Conservation (phyloP, 2,329 filamentous ascomycete species). For the Microdochium trichocladiopsis region DNA sequence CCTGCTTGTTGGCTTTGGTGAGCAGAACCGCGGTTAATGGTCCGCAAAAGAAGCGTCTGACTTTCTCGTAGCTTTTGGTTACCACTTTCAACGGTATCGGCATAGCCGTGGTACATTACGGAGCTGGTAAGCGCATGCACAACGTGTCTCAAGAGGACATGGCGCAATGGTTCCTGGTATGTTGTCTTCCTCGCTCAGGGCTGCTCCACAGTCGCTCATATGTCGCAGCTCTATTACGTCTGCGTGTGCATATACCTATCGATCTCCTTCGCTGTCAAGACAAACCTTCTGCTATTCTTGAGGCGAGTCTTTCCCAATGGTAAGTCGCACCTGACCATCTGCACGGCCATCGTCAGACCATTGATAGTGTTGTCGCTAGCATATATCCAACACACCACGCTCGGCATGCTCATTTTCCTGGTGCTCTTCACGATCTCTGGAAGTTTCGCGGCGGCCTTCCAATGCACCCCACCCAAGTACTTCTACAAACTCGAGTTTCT, state of each 20-base stretch:
- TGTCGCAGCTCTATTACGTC: constrained; percentile 4
- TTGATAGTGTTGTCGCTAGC: background rate
- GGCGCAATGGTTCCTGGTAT: constrained; percentile 3
- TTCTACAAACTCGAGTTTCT: constrained; percentile 4
- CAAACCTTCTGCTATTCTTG: constrained; percentile 4
- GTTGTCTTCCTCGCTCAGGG: background rate
- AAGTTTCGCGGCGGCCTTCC: constrained; percentile 3
- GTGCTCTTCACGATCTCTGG: constrained; percentile 6
- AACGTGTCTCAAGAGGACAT: constrained; percentile 2
- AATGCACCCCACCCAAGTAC: constrained; percentile 8
- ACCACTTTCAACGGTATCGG: constrained; percentile 5
- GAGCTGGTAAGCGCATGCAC: constrained; percentile 5
- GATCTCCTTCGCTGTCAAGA: constrained; percentile 4
- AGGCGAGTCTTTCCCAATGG: constrained; percentile 3
- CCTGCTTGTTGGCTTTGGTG: background rate
- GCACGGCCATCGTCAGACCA: background rate
- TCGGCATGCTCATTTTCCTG: constrained; percentile 5
- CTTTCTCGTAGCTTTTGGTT: background rate
- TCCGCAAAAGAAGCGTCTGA: too few species aligned
- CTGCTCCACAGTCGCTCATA: background rate
- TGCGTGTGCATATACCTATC: constrained; percentile 5
- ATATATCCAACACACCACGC: constrained; percentile 4
- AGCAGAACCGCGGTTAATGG: too few species aligned
- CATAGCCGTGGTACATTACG: constrained; percentile 3
- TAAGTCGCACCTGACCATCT: background rate